Base-by-base conservation (phyloP, 1,284 basidiomycete genomes). In the Earliella scabrosa region DNA sequence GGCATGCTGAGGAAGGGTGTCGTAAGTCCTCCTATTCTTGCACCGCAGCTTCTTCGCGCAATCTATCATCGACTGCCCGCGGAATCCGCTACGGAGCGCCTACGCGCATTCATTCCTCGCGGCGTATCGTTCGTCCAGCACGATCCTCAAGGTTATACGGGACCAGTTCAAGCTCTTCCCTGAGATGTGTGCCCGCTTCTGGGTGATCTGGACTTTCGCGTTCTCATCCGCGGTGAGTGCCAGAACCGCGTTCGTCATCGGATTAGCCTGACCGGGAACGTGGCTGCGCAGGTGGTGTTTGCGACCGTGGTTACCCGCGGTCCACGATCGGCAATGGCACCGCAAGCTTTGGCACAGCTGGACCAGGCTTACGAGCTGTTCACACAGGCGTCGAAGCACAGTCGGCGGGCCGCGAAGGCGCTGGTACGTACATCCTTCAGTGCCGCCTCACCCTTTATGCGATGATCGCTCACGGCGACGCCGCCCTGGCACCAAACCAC, bases 31-130 rank as follows among this genome's bases (percentile, higher is more conserved):
- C 21, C 52, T 78, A 44, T 75, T 69, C 60, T 68, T 77, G 13
- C 76, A 77, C 60, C 71, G 76, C 24, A 71, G 70, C 52, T 76
- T 71, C 63, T 77, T 77, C 55, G 72, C 75, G 5, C 71, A 75
- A 56, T 74, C 76, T 4, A 68, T 77, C 13, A 70, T 72, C 36
- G 73, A 77, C 51, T 68, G 71, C 46, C 76, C 76, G 2, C 59
- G 63, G 34, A 75, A 77, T 55, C 75, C 75, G 10, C 63, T 76
- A 24, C 63, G 73, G 32, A 75, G 74, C 58, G 68, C 64, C 23
- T 77, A 75, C 54, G 73, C 75, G 9, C 73, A 70, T 8, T 77
- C 75, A 0, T 76, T 76, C 64, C 67, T 77, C 6, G 68, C 73
- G 34, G 69, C 73, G 35, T 75, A 74, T 48, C 66, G 73, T 13